Evolutionary conservation across 2,329 filamentous ascomycete genomes (phyloP).

Genomic region (Bertia moriformis): DNA sequence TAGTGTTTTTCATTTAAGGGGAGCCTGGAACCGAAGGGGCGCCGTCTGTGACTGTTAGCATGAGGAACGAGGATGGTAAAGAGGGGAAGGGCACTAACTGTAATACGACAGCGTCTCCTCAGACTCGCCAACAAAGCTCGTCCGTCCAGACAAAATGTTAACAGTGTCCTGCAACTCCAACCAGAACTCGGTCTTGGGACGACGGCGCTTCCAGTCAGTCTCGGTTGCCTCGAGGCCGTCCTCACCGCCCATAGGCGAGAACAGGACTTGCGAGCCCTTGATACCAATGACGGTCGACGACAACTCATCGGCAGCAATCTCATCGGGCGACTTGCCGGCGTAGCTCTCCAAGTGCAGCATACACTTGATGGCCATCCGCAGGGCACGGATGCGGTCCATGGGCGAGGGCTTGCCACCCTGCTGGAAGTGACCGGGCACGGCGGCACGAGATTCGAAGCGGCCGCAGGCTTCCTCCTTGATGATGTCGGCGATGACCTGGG

Average conservation of each 20-base stretch:
- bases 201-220: slow-evolving; percentile 84
- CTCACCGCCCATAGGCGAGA: slow-evolving; percentile 48
- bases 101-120: neutral
- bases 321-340: slow-evolving; percentile 46
- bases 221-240: slow-evolving; percentile 65
- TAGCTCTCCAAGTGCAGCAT: slow-evolving; percentile 80
- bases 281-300: slow-evolving; percentile 80
- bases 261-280: slow-evolving; percentile 77
- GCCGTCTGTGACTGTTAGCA: neutral
- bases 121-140: no score
- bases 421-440: slow-evolving; percentile 85
- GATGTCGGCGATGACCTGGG: slow-evolving; percentile 86
- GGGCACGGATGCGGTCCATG: slow-evolving; percentile 89
- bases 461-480: slow-evolving; percentile 87
- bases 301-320: slow-evolving; percentile 59
- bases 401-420: slow-evolving; percentile 84
- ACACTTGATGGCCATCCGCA: slow-evolving; percentile 83
- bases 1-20: no score
- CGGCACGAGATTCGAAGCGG: slow-evolving; percentile 81
- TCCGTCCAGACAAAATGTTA: slow-evolving; percentile 66
- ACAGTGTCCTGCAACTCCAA: slow-evolving; percentile 65
- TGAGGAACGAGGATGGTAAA: no score
- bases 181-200: slow-evolving; percentile 80
- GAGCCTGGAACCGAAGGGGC: neutral
- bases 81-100: no score